Base-by-base conservation (phyloP, 2,329 filamentous ascomycete species). In the Fusarium buxicola region DNA sequence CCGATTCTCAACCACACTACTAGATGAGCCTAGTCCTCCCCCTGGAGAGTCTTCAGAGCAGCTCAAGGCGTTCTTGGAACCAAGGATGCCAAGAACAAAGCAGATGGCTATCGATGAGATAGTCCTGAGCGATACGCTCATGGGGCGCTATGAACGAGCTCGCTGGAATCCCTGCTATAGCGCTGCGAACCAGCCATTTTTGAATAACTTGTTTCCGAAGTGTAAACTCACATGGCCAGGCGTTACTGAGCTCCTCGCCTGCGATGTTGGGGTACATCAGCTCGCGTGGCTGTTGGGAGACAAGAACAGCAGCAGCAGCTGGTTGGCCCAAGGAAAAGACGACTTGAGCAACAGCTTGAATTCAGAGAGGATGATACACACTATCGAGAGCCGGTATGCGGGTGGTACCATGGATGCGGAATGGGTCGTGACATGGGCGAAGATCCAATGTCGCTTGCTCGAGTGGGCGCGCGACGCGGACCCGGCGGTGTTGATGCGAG, bases 301-400 rank as follows among this genome's bases (percentile, higher is more conserved):
- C 11, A 41, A 12, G 24, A n/a, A 21, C 15, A 15, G 9, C n/a
- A 48, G 30, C 44, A 44, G 48, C 43, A 70, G 68, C 56, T 69
- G 65, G 68, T 68, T 68, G 2, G 50, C 50, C 39, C 69, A 74
- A 45, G 10, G 15, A 10, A 21, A 41, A n/a, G 63, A 5, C 6
- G 15, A 32, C 11, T 16, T 43, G 35, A 28, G 47, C 21, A 39
- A 34, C 9, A 2, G 15, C 7, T 2, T 45, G 16, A 12, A 4
- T 27, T 5, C 4, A 10, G 5, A 12, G 3, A 4, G 11, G 3
- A 16, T 12, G 18, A 9, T 27, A 6, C 18, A 39, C 41, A 75
- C 73, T 10, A 16, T 81, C 40, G 78, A 80, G 69, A 75, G 76
- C 46, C 76, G 78, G 39, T 74, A 76, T 59, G 77, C 73, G 0